phyloP scores from a whole-genome alignment of 345 rosid species.

The Linum lewisii region DNA sequence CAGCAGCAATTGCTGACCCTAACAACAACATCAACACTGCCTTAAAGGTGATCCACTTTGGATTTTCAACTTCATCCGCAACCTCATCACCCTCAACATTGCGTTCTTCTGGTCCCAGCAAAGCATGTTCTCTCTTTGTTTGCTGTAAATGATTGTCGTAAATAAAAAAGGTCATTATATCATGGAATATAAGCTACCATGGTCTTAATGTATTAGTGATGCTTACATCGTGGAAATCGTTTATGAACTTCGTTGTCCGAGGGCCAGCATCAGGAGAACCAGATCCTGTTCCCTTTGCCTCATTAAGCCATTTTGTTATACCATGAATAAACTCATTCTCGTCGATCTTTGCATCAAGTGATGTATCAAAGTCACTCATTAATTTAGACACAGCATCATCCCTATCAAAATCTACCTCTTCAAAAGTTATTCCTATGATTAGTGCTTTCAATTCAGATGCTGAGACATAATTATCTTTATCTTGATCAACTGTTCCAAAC shows the following conservation, averaged over 20 bases:
- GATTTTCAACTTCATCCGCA: slow-evolving; percentile 38
- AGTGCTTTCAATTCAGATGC: slow-evolving; percentile 54
- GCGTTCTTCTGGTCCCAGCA: slow-evolving; percentile 29
- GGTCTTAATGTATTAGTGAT: background rate
- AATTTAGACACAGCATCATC: slow-evolving; percentile 56
- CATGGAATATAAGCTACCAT: too few species aligned
- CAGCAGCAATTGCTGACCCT: slow-evolving; percentile 81
- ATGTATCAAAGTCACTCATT: slow-evolving; percentile 59
- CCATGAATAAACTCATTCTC: slow-evolving; percentile 43
- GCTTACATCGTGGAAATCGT: slow-evolving; percentile 44
- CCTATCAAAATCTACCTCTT: slow-evolving; percentile 56
- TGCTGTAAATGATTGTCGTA: slow-evolving; percentile 32
- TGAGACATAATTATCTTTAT: slow-evolving; percentile 38
- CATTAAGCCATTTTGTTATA: slow-evolving; percentile 35
- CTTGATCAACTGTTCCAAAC: slow-evolving; percentile 54
- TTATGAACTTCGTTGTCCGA: slow-evolving; percentile 35
- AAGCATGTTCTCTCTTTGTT: slow-evolving; percentile 62
- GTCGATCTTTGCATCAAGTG: slow-evolving; percentile 29
- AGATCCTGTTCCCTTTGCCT: slow-evolving; percentile 20
- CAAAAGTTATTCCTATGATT: slow-evolving; percentile 64
- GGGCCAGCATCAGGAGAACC: slow-evolving; percentile 30
- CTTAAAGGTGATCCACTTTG: slow-evolving; percentile 46
- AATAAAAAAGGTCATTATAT: slow-evolving; percentile 1
- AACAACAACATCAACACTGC: slow-evolving; percentile 57
- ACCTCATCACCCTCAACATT: slow-evolving; percentile 45